phyloP scores from a whole-genome alignment of 1,284 basidiomycete genomes.

The Takashimella koratensis region DNA sequence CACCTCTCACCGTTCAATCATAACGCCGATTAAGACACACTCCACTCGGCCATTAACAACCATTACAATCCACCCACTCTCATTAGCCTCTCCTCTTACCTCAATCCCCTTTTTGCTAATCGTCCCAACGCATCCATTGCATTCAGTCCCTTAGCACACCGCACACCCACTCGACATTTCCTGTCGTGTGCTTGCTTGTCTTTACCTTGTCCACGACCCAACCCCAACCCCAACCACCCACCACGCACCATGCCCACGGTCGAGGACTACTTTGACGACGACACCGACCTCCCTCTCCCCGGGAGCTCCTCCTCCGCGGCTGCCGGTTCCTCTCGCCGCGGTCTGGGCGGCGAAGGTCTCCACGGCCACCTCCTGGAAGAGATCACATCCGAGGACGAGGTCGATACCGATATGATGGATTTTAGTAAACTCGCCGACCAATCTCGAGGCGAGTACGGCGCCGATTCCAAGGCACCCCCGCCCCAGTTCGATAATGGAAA shows the following conservation, averaged over 20 bases:
- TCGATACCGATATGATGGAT: constrained; percentile 47
- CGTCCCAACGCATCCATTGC: too few species aligned
- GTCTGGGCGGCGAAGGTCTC: constrained; percentile 62
- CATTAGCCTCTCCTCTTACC: too few species aligned
- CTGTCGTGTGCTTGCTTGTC: too few species aligned
- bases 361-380: constrained; percentile 73
- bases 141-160: too few species aligned
- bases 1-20: too few species aligned
- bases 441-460: constrained; percentile 47
- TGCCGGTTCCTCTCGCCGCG: constrained; percentile 49
- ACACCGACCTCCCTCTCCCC: constrained; percentile 64
- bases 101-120: too few species aligned
- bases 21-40: too few species aligned
- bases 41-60: too few species aligned
- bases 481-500: constrained; percentile 21
- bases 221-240: neutral
- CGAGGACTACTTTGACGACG: constrained; percentile 69
- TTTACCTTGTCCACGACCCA: neutral
- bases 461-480: constrained; percentile 30
- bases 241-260: constrained; percentile 43
- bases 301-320: constrained; percentile 53
- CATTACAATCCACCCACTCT: too few species aligned
- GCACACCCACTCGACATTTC: too few species aligned
- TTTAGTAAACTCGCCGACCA: constrained; percentile 51
- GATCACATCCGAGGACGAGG: constrained; percentile 50